A percentile compares a stretch with the other conserved stretches of the same genome.
phyloP scores from a whole-genome alignment of 2,329 filamentous ascomycete species.

The Pyricularia sp. region DNA sequence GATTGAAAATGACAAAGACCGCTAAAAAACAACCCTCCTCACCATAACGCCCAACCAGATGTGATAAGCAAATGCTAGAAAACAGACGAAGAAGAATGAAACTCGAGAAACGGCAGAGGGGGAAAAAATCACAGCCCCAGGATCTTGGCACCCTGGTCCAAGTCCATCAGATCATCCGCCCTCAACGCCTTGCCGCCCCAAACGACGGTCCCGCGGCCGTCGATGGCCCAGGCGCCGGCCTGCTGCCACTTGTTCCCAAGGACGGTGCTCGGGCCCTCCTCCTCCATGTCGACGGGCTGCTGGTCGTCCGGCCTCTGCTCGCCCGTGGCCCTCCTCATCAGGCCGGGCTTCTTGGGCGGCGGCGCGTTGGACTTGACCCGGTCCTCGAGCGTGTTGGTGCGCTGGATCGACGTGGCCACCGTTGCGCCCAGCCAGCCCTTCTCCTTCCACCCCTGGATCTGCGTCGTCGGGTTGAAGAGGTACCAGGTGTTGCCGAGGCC shows the following conservation, averaged over 20 bases:
- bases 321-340: not conserved
- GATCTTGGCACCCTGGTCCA: constrained; percentile 35
- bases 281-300: constrained; percentile 5
- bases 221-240: constrained; percentile 40
- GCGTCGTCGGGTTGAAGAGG: constrained; percentile 43
- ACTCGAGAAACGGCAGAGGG: not conserved
- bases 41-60: not conserved
- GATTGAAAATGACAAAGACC: not conserved
- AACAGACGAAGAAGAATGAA: not conserved
- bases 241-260: constrained; percentile 50
- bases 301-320: constrained; percentile 13
- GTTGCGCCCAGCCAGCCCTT: constrained; percentile 44
- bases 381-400: constrained; percentile 19
- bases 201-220: constrained; percentile 37
- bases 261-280: constrained; percentile 26
- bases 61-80: not conserved
- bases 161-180: constrained; percentile 40
- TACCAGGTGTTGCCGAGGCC: constrained; percentile 40
- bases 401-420: constrained; percentile 36
- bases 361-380: constrained; percentile 22
- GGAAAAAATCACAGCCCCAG: constrained; percentile 19
- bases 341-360: constrained; percentile 8
- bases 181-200: constrained; percentile 39
- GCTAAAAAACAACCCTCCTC: not conserved
- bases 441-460: constrained; percentile 42